Evolutionary conservation across 768 basidiomycete genomes (phyloP).

Genomic region (Piloderma croceum): DNA sequence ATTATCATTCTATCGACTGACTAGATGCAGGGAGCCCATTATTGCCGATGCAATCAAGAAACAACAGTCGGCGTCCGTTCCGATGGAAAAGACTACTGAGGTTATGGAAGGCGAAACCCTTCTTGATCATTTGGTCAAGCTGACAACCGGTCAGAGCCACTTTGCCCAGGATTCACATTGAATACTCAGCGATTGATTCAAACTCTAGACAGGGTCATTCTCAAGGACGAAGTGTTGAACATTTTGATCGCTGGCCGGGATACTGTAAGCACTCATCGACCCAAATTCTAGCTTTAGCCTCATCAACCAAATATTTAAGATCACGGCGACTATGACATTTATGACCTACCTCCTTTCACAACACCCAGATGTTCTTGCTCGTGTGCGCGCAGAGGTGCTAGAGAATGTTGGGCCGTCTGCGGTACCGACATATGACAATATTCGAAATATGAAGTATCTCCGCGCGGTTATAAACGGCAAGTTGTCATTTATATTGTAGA

Average conservation of each 20-base stretch:
- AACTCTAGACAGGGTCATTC: constrained; percentile 23
- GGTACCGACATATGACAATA: constrained; percentile 28
- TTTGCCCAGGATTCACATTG: neutral
- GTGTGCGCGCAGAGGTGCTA: constrained; percentile 36
- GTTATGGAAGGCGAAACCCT: constrained; percentile 22
- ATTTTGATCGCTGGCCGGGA: constrained; percentile 33
- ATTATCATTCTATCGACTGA: too few species aligned
- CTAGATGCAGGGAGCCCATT: constrained; percentile 13
- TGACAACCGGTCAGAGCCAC: constrained; percentile 22
- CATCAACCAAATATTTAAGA: constrained; percentile 18
- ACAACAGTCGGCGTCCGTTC: neutral
- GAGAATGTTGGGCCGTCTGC: constrained; percentile 23
- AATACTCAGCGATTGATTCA: neutral
- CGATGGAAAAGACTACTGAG: constrained; percentile 5
- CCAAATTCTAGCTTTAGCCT: neutral
- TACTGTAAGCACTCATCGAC: constrained; percentile 8
- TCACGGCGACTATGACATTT: constrained; percentile 31
- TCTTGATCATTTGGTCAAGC: constrained; percentile 26
- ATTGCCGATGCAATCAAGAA: constrained; percentile 9
- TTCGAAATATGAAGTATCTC: constrained; percentile 34
- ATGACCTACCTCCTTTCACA: constrained; percentile 32
- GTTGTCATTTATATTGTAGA: neutral
- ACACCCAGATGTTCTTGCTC: constrained; percentile 31
- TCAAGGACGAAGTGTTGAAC: constrained; percentile 32
- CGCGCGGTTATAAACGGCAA: constrained; percentile 36